These are phyloP conservation scores for Nelumbo lutea DNA, from an alignment of 164 flowering plant genomes.

Conservation along the genomic window DNA sequence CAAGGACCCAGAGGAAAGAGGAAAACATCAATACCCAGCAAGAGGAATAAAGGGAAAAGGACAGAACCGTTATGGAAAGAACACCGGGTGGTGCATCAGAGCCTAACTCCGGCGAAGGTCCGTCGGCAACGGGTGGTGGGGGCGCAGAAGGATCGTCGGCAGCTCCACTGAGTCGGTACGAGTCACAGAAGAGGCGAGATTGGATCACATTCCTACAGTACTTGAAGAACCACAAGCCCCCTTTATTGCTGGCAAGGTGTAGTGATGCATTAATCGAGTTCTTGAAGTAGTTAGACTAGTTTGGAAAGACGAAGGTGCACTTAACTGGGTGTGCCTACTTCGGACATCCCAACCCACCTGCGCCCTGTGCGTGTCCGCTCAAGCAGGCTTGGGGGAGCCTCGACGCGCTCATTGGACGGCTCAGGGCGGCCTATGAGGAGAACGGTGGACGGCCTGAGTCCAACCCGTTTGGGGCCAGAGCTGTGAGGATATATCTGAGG, in stretches of 20 bases:
- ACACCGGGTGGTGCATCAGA: slow-evolving; percentile 9
- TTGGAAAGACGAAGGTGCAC: slow-evolving; percentile 41
- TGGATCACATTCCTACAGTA: slow-evolving; percentile 43
- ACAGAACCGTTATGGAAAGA: slow-evolving; percentile 3
- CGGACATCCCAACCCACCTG: slow-evolving; percentile 33
- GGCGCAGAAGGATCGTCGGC: slow-evolving; percentile 8
- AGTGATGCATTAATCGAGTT: slow-evolving; percentile 34
- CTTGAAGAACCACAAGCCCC: slow-evolving; percentile 37
- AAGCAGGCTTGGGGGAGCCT: slow-evolving; percentile 46
- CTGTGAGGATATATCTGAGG: slow-evolving; percentile 30
- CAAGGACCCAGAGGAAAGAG: background rate
- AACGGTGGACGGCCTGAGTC: slow-evolving; percentile 35
- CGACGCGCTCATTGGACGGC: slow-evolving; percentile 35
- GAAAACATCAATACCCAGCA: background rate
- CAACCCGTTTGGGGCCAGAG: slow-evolving; percentile 35
- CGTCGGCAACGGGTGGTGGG: background rate
- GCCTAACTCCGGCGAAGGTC: background rate
- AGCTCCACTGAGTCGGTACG: slow-evolving; percentile 32
- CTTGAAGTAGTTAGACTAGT: slow-evolving; percentile 38
- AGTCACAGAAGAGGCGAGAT: slow-evolving; percentile 39
- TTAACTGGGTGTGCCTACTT: slow-evolving; percentile 26
- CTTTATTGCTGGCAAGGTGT: slow-evolving; percentile 24
- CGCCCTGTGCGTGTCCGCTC: slow-evolving; percentile 34
- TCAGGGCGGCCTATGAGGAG: slow-evolving; percentile 39
- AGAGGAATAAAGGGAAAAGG: background rate